Evolutionary conservation across 208 protist species (phyloP), one percentile per base, ranked within the genome.

Genomic region (Acanthamoeba royreba): DNA sequence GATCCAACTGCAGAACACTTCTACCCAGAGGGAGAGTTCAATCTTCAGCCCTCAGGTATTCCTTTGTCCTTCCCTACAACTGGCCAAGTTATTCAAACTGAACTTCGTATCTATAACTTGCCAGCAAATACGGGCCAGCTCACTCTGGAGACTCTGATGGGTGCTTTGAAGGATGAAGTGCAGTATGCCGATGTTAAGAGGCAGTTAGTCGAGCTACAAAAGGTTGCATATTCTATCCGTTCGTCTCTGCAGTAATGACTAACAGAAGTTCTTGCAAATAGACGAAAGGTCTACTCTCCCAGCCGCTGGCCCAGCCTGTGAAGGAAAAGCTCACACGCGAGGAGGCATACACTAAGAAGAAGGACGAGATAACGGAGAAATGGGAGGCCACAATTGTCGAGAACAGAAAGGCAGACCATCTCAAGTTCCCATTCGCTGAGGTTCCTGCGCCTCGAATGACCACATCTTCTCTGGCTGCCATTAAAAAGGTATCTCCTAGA

Each of bases 1-100:
- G 81, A 19, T 25, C 53, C 85, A 17, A 42, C 85, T 15, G 35
- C 31, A 4, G 85, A 91, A 35, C 85, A 91, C 4, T 91, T 91
- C 58, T 91, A 91, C n/a, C 85, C 85, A 9, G 85, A 91, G 42
- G 58, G 58, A 7, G 85, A 91, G 52, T 91, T 74, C 85, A 91
- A 91, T 28, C 85, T 91, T 7, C 47, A 63, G 53, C 85, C 58
- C 31, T 74, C 49, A 8, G 52, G 85, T 91, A 74, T n/a, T 22
- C 46, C 17, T 25, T 42, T 35, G 22, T 42, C n/a, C 9, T 33
- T 46, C 25, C 1, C 9, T 19, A 9, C 81, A 33, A 38, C 8
- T 87, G 8, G 35, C 5, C 22, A 2, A 79, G 66, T 40, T 17
- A 40, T 22, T n/a, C 49, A 58, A 13, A 58, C 49, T n/a, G 15